These are phyloP conservation scores for Synchytrium microbalum DNA, from an alignment of 371 early-diverging fungal species.

Conservation along the genomic window DNA sequence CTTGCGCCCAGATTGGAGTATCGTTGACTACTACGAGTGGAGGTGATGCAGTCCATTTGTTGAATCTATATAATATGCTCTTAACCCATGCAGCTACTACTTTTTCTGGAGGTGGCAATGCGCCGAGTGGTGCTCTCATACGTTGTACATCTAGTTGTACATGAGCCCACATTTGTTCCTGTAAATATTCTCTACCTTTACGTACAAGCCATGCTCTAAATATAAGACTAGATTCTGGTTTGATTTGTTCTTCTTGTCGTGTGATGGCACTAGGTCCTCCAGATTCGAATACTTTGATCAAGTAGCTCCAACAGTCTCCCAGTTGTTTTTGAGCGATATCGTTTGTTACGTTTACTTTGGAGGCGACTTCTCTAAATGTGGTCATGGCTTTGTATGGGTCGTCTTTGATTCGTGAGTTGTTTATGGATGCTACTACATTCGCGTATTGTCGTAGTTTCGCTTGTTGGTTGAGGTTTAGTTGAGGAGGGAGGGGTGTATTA, in stretches of 20 bases:
- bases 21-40: slow-evolving; percentile 42
- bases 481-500: neutral
- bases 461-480: neutral
- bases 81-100: slow-evolving; percentile 55
- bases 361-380: neutral
- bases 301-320: neutral
- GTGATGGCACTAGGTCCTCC: neutral
- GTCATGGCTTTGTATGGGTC: neutral
- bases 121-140: slow-evolving; percentile 33
- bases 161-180: slow-evolving; percentile 31
- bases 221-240: neutral
- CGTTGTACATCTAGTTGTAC: slow-evolving; percentile 49
- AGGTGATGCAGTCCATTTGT: slow-evolving; percentile 1
- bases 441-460: neutral
- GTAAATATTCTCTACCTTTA: slow-evolving; percentile 29
- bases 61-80: slow-evolving; percentile 42
- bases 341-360: neutral
- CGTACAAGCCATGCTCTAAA: slow-evolving; percentile 15
- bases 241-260: slow-evolving; percentile 1
- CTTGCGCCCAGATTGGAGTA: slow-evolving; percentile 75
- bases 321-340: neutral
- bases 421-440: neutral
- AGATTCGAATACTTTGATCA: neutral
- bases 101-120: slow-evolving; percentile 39
- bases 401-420: neutral